Percentiles rank a stretch among this genome's conserved stretches.
phyloP scores from a whole-genome alignment of 129 eudicot species.

The Erigeron canadensis region DNA sequence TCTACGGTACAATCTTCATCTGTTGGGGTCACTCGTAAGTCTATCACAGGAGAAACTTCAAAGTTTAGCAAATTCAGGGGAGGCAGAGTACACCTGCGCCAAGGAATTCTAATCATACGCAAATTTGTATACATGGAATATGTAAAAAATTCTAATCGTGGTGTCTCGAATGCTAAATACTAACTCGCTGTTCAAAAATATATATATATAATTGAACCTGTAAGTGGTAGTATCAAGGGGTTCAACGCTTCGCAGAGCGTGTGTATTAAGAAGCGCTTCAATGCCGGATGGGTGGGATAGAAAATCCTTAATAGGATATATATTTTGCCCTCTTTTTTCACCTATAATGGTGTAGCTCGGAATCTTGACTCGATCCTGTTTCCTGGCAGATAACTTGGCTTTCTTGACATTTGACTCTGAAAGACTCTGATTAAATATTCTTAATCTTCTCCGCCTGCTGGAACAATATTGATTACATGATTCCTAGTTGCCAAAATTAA shows the following conservation, averaged over 20 bases:
- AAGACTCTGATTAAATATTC: conserved; percentile 36
- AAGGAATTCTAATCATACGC: conserved; percentile 17
- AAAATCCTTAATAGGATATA: conserved; percentile 59
- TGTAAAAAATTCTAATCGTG: no score
- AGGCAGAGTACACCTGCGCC: conserved; percentile 83
- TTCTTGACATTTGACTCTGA: conserved; percentile 51
- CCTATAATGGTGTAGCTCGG: conserved; percentile 39
- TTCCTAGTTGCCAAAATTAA: conserved; percentile 23
- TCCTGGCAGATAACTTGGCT: conserved; percentile 66
- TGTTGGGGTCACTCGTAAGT: conserved; percentile 71
- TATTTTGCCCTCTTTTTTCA: conserved; percentile 32
- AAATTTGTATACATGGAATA: neutral
- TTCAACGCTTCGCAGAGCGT: conserved; percentile 58
- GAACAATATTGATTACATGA: conserved; percentile 26
- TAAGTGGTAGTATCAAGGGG: conserved; percentile 66
- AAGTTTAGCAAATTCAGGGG: conserved; percentile 65
- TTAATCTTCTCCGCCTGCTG: conserved; percentile 62
- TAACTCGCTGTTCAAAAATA: no score
- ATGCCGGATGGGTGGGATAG: conserved; percentile 76
- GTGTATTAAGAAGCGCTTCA: conserved; percentile 67
- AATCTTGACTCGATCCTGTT: conserved; percentile 65
- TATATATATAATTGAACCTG: conserved; percentile 51
- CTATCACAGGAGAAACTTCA: conserved; percentile 79
- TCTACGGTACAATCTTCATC: conserved; percentile 72
- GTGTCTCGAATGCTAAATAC: no score